A percentile compares a stretch with the other conserved stretches of the same genome.
These are phyloP conservation scores for Penicillium capsulatum DNA, from an alignment of 2,329 filamentous ascomycete species.

Conservation along the genomic window DNA sequence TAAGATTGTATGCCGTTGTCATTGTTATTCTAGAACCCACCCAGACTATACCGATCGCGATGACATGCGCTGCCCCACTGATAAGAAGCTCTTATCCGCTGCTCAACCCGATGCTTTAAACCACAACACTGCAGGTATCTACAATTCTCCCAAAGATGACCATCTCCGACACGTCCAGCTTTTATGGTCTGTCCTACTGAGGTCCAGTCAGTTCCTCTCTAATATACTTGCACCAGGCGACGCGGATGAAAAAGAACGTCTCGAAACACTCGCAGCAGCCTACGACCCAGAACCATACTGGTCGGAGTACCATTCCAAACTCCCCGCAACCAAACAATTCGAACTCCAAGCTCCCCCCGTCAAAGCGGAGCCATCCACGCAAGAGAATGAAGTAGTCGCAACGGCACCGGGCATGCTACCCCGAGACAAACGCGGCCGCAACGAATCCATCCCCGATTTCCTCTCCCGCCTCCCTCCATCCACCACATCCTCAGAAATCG, in stretches of 20 bases:
- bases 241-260: slow-evolving; percentile 44
- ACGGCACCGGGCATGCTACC: slow-evolving; percentile 1
- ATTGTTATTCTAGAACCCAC: no score
- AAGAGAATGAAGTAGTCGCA: neutral
- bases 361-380: neutral
- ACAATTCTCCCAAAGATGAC: slow-evolving; percentile 21
- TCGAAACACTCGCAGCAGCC: slow-evolving; percentile 49
- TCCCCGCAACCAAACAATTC: slow-evolving; percentile 34
- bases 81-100: no score
- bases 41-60: no score
- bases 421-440: slow-evolving; percentile 31
- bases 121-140: neutral
- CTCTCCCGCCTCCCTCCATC: slow-evolving; percentile 64
- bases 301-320: slow-evolving; percentile 29
- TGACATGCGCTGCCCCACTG: no score
- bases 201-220: neutral
- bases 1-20: no score
- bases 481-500: slow-evolving; percentile 49
- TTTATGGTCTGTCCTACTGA: slow-evolving; percentile 35
- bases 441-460: slow-evolving; percentile 63
- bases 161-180: slow-evolving; percentile 44
- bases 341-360: slow-evolving; percentile 1
- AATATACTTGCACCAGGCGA: slow-evolving; percentile 48
- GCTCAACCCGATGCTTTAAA: no score
- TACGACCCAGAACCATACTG: slow-evolving; percentile 54